phyloP scores from a whole-genome alignment of 2,329 filamentous ascomycete genomes.

The Diaporthe eres region DNA sequence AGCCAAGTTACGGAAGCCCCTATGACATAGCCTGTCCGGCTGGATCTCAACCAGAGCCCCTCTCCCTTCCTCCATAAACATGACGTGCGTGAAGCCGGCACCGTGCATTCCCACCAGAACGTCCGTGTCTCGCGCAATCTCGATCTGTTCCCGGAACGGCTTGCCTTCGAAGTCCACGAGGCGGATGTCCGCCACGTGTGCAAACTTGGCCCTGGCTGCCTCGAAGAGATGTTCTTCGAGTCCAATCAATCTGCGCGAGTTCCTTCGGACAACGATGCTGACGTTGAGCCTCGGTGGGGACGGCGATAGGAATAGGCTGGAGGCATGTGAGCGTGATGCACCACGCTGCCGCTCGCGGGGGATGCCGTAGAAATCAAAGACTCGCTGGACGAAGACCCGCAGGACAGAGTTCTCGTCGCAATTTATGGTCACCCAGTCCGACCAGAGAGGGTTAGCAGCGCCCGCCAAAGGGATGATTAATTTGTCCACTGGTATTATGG shows the following conservation, averaged over 20 bases:
- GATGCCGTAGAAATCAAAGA: conserved; percentile 50
- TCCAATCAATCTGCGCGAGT: conserved; percentile 45
- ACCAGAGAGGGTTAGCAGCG: conserved; percentile 58
- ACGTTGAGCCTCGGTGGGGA: conserved; percentile 1
- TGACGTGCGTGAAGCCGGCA: conserved; percentile 57
- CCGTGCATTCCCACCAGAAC: conserved; percentile 60
- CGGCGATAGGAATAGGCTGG: neutral
- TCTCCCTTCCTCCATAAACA: conserved; percentile 55
- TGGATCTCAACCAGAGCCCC: conserved; percentile 59
- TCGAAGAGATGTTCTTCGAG: conserved; percentile 47
- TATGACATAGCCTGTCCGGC: conserved; percentile 52
- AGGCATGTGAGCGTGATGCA: neutral
- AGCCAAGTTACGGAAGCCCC: conserved; percentile 59
- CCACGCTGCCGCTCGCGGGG: neutral
- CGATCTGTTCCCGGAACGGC: conserved; percentile 55
- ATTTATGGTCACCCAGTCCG: conserved; percentile 52
- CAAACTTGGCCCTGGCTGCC: conserved; percentile 3
- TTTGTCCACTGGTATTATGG: conserved; percentile 41
- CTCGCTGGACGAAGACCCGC: conserved; percentile 51
- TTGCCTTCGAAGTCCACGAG: conserved; percentile 55
- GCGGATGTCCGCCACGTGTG: conserved; percentile 1
- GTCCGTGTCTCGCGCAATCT: conserved; percentile 54
- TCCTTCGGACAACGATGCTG: conserved; percentile 54
- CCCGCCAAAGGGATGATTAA: conserved; percentile 56
- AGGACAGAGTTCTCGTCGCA: conserved; percentile 52